Evolutionary conservation across 2,329 filamentous ascomycete species (phyloP).

Genomic region (Neonectria neomacrospora): DNA sequence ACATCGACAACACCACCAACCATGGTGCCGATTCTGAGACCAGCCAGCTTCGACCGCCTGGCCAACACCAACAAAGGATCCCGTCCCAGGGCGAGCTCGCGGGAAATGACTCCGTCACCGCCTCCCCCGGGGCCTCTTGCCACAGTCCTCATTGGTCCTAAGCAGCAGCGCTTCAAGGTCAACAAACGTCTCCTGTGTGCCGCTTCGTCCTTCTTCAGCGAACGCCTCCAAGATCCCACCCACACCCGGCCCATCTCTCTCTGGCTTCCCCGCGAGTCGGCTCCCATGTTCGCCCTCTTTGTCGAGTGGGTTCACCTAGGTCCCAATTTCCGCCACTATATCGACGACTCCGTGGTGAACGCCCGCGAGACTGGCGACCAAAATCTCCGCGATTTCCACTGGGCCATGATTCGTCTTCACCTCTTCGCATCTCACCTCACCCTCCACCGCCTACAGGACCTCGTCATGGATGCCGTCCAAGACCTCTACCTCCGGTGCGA

Average conservation of each 20-base stretch:
- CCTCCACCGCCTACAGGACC: conserved; percentile 63
- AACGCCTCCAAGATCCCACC: conserved; percentile 53
- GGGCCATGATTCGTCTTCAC: conserved; percentile 66
- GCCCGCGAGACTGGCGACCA: conserved; percentile 46
- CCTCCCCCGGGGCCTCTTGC: conserved; percentile 42
- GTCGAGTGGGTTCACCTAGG: conserved; percentile 63
- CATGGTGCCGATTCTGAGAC: conserved; percentile 43
- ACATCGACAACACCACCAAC: conserved; percentile 13
- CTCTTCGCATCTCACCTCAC: conserved; percentile 66
- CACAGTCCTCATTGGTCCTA: conserved; percentile 56
- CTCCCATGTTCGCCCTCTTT: conserved; percentile 65
- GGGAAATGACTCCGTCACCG: conserved; percentile 40
- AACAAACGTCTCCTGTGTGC: conserved; percentile 59
- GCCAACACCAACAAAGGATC: conserved; percentile 30
- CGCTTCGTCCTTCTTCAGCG: conserved; percentile 60
- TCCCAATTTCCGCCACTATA: conserved; percentile 54
- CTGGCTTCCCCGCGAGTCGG: conserved; percentile 59
- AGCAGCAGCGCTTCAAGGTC: conserved; percentile 55
- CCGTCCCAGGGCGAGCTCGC: conserved; percentile 27
- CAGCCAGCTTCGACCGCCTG: conserved; percentile 38
- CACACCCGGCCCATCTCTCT: conserved; percentile 47
- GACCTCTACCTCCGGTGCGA: conserved; percentile 68
- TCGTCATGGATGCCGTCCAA: conserved; percentile 68
- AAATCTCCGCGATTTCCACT: conserved; percentile 59
- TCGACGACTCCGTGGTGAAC: conserved; percentile 54